Evolutionary conservation across 2,329 filamentous ascomycete genomes (phyloP).

Genomic region (Botrytis aclada): DNA sequence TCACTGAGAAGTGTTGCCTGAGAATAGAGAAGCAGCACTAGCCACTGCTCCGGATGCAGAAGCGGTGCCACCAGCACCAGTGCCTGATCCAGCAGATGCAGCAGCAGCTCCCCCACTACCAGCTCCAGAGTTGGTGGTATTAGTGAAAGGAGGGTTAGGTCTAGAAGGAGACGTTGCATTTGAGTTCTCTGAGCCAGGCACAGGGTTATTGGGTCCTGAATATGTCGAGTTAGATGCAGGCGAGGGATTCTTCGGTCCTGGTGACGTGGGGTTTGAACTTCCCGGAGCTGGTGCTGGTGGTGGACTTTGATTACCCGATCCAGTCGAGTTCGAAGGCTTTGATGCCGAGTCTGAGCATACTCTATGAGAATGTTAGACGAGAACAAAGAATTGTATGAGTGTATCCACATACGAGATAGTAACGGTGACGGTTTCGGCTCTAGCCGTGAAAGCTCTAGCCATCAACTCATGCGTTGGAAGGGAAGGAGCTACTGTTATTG

Average conservation of each 20-base stretch:
- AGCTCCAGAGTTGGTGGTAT: neutral
- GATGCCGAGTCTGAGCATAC: neutral
- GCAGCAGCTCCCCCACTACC: neutral
- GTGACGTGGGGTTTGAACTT: neutral
- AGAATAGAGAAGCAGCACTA: conserved; percentile 12
- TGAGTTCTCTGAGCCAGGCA: neutral
- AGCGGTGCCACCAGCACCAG: neutral
- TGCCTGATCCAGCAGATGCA: neutral
- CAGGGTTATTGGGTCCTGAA: neutral
- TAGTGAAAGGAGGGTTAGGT: conserved; percentile 13
- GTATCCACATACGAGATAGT: conserved; percentile 12
- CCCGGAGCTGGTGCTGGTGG: neutral
- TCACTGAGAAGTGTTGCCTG: conserved; percentile 11
- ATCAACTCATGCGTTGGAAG: conserved; percentile 12
- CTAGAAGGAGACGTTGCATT: conserved; percentile 4
- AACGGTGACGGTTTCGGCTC: conserved; percentile 9
- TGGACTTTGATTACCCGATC: neutral
- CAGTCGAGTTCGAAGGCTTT: conserved; percentile 2
- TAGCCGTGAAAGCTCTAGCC: conserved; percentile 5
- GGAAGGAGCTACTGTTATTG: conserved; percentile 13
- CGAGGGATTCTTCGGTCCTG: neutral
- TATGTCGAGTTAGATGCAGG: neutral
- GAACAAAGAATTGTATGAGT: neutral
- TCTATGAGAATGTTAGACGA: conserved; percentile 6
- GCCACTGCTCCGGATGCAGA: conserved; percentile 12